Base-by-base conservation (phyloP, 805 yeast genomes). In the Kodamaea kaohsiungensis region DNA sequence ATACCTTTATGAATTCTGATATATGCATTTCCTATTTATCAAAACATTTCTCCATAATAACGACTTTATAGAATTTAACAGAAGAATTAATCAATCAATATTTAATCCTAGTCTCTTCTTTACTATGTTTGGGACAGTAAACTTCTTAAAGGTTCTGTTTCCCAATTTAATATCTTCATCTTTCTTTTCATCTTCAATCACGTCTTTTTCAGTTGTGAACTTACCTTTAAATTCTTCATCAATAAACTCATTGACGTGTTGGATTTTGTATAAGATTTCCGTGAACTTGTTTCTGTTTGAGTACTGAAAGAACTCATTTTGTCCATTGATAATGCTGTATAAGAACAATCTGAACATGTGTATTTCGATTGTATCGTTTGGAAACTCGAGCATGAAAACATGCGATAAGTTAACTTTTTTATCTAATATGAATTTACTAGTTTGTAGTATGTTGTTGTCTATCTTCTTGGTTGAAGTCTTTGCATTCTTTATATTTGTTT, bases 71-170 rank as follows among this genome's bases (percentile, higher is more conserved):
- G 3, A 22, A 22, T 22, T n/a, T 6, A 22, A 22, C 25, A 22
- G 25, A 22, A 22, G 25, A 22, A 22, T 22, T 22, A 22, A 22
- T 22, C 6, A 22, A 3, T 22, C 6, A 39, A 17, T 15, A 43
- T 17, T 10, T 17, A 50, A 10, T 8, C 53, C 56, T 39, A 64
- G 46, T n/a, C 66, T 55, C 52, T 57, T 56, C 46, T 54, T 53
- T 6, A 61, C 51, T 19, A 62, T 46, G 1, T 48, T 22, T 1
- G 66, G 66, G 7, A 61, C 54, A 8, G 16, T 17, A 1, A 62
- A 46, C 45, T 48, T 52, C 35, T 54, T 47, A 15, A 53, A 30
- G 5, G 33, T 49, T 38, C 55, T 54, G 19, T 12, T 38, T 22
- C 42, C 38, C 7, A 15, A 18, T 3, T 7, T 39, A 18, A 2